Evolutionary conservation across 495 filamentous ascomycete genomes (phyloP).

Genomic region (Penicillium robsamsonii): DNA sequence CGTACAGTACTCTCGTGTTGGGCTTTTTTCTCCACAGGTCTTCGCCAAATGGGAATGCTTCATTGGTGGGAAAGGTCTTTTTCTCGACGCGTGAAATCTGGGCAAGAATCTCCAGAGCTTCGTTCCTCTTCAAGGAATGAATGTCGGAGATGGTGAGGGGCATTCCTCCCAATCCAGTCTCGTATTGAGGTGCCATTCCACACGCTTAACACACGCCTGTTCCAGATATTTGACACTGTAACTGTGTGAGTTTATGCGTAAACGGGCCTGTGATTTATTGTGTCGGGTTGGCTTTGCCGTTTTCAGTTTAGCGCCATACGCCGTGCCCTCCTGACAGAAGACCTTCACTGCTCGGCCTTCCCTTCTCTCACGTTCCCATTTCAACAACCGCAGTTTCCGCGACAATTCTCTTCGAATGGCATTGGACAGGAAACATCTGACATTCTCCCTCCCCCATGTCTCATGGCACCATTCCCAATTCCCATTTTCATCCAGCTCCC

Average conservation of each 20-base stretch:
- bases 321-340: too few relatives aligned
- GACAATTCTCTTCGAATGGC: too few relatives aligned
- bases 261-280: background rate
- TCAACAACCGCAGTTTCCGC: too few relatives aligned
- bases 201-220: slow-evolving; percentile 9
- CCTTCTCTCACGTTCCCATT: too few relatives aligned
- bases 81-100: slow-evolving; percentile 52
- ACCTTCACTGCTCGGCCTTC: too few relatives aligned
- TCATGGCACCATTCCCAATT: too few relatives aligned
- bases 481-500: too few relatives aligned
- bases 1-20: slow-evolving; percentile 53
- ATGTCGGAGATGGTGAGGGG: slow-evolving; percentile 39
- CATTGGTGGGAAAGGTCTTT: slow-evolving; percentile 57
- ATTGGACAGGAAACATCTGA: too few relatives aligned
- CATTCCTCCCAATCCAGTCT: slow-evolving; percentile 28
- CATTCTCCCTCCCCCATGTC: too few relatives aligned
- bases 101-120: slow-evolving; percentile 41
- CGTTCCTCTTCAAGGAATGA: slow-evolving; percentile 40
- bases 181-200: slow-evolving; percentile 18
- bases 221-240: slow-evolving; percentile 5
- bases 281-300: too few relatives aligned
- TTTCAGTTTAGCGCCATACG: too few relatives aligned
- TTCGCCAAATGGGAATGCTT: slow-evolving; percentile 51
- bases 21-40: slow-evolving; percentile 55
- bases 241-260: slow-evolving; percentile 1